Percentiles rank a stretch among this genome's conserved stretches.
Conservation (phyloP, 768 basidiomycete genomes). For the Dacryopinax primogenitus region DNA sequence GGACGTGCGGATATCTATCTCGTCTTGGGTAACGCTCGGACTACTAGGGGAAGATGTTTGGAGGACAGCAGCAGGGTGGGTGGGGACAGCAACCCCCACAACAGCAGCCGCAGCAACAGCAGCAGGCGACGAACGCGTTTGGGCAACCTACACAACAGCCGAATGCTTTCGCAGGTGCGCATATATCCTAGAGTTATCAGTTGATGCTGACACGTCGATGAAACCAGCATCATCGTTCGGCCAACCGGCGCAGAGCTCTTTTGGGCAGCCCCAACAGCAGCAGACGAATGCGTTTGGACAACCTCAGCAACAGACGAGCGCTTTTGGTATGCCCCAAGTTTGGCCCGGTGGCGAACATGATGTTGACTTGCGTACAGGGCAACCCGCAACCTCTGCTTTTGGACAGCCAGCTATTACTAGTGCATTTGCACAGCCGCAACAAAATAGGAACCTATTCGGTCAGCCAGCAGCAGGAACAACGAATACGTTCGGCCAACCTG, state of each 20-base stretch:
- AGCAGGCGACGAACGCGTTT: constrained; percentile 11
- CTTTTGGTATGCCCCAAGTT: constrained; percentile 23
- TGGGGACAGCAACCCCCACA: background rate
- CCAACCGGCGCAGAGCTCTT: constrained; percentile 13
- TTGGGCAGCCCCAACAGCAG: constrained; percentile 21
- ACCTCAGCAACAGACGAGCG: constrained; percentile 21
- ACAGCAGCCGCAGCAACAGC: constrained; percentile 8
- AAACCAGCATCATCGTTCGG: background rate
- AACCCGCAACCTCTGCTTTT: constrained; percentile 16
- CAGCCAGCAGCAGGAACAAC: background rate
- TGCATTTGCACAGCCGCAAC: constrained; percentile 23
- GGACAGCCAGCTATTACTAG: constrained; percentile 14
- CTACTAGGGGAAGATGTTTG: background rate
- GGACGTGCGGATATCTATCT: background rate
- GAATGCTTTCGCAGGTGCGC: constrained; percentile 5
- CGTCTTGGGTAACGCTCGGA: background rate
- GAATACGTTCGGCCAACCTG: constrained; percentile 6
- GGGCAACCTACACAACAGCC: constrained; percentile 7
- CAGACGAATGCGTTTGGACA: constrained; percentile 10
- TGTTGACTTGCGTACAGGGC: constrained; percentile 16
- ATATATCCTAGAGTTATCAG: background rate
- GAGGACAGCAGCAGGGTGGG: background rate
- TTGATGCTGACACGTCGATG: background rate
- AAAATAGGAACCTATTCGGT: constrained; percentile 2
- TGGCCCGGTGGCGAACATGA: constrained; percentile 16